Evolutionary conservation across 306 rosid species (phyloP).

Genomic region (Notholithocarpus densiflorus): DNA sequence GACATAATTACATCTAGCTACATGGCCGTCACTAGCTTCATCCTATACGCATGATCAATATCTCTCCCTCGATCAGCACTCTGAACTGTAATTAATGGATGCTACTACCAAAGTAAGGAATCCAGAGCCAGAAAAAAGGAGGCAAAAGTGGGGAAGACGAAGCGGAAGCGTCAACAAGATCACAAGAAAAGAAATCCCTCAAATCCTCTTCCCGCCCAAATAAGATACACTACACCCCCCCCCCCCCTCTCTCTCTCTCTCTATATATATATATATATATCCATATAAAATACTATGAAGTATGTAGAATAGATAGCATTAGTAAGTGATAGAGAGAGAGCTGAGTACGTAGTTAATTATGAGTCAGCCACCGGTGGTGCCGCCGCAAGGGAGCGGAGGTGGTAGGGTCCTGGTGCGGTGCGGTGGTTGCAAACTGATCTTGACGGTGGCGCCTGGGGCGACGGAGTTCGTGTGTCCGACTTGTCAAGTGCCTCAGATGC

Average conservation of each 20-base stretch:
- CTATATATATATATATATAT: background rate
- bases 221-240: background rate
- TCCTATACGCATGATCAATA: too few species aligned
- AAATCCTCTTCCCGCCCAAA: constrained; percentile 23
- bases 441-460: constrained; percentile 62
- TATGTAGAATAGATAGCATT: background rate
- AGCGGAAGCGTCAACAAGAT: background rate
- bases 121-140: background rate
- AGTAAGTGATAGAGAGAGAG: background rate
- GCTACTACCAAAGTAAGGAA: too few species aligned
- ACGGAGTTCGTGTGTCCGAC: constrained; percentile 81
- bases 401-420: constrained; percentile 81
- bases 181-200: constrained; percentile 28
- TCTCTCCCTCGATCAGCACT: too few species aligned
- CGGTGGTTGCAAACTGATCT: constrained; percentile 82
- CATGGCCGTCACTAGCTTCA: too few species aligned
- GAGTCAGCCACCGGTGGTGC: constrained; percentile 57
- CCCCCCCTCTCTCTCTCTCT: background rate
- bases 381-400: constrained; percentile 8
- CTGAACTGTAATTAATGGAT: too few species aligned
- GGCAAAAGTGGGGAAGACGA: background rate
- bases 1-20: too few species aligned
- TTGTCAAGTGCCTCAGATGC: constrained; percentile 87
- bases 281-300: too few species aligned
- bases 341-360: constrained; percentile 1